phyloP scores from a whole-genome alignment of 1,284 basidiomycete species.

The Bjerkandera adusta region DNA sequence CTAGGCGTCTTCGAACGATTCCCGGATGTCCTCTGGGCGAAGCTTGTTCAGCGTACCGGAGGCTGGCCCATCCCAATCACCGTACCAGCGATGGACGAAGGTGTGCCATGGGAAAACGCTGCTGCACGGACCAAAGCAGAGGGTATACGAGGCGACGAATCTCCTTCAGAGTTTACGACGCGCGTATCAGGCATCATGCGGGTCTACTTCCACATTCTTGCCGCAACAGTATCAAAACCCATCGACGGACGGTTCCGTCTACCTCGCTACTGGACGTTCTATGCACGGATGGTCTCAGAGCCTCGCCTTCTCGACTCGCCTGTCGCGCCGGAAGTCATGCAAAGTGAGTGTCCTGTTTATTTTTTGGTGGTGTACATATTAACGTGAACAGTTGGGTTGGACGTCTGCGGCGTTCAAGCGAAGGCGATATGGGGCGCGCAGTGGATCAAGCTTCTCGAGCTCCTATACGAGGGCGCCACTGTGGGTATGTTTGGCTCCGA shows the following conservation, averaged over 20 bases:
- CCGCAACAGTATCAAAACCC: conserved; percentile 38
- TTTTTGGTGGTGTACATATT: conserved; percentile 13
- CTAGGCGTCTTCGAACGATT: conserved; percentile 60
- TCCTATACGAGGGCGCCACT: conserved; percentile 64
- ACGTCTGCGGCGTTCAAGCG: conserved; percentile 67
- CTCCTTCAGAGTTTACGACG: conserved; percentile 61
- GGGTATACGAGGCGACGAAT: conserved; percentile 65
- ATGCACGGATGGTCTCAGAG: conserved; percentile 57
- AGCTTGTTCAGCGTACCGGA: conserved; percentile 79
- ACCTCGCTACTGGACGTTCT: conserved; percentile 66
- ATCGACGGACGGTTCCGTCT: conserved; percentile 54
- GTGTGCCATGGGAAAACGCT: conserved; percentile 48
- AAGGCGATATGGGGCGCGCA: conserved; percentile 71
- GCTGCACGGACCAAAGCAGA: conserved; percentile 62
- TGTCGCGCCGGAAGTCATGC: conserved; percentile 61
- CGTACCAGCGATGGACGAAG: conserved; percentile 52
- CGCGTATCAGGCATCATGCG: conserved; percentile 85
- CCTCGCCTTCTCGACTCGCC: conserved; percentile 49
- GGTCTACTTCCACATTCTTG: conserved; percentile 84
- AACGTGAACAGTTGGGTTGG: conserved; percentile 56
- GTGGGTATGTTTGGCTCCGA: conserved; percentile 40
- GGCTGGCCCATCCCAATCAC: conserved; percentile 64
- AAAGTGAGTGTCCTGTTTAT: conserved; percentile 47
- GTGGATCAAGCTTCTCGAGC: conserved; percentile 72
- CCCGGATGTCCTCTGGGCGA: conserved; percentile 78